A percentile compares a stretch with the other conserved stretches of the same genome.
These are phyloP conservation scores for Podospora anserina DNA, from an alignment of 495 filamentous ascomycete species.

Conservation along the genomic window DNA sequence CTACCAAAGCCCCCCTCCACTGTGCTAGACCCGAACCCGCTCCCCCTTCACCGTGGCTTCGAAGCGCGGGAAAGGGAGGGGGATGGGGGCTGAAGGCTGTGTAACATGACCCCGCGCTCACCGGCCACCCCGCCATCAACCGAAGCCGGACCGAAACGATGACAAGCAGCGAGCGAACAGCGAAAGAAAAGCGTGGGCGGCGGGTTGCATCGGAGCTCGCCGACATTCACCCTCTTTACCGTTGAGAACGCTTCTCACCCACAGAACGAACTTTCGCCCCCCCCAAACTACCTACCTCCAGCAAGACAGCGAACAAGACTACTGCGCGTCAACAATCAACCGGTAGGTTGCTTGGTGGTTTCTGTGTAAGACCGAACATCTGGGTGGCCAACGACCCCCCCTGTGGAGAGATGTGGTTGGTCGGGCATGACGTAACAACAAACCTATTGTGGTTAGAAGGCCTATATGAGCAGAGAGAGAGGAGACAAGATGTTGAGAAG, in stretches of 20 bases:
- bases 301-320: background rate
- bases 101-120: background rate
- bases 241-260: background rate
- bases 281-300: no score
- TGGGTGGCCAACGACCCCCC: background rate
- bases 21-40: background rate
- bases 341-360: background rate
- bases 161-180: background rate
- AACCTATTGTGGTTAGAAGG: background rate
- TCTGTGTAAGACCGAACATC: background rate
- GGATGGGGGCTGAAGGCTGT: background rate
- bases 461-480: background rate
- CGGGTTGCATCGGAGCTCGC: background rate
- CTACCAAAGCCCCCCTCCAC: background rate
- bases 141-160: background rate
- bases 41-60: background rate
- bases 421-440: slow-evolving; percentile 21
- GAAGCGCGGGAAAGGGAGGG: background rate
- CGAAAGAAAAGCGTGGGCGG: background rate
- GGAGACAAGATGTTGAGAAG: background rate
- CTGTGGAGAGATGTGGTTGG: background rate
- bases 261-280: background rate
- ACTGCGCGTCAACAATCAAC: background rate
- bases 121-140: background rate
- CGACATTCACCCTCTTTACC: background rate